Evolutionary conservation across 805 yeast species (phyloP).

Genomic region (Metschnikowia similis): DNA sequence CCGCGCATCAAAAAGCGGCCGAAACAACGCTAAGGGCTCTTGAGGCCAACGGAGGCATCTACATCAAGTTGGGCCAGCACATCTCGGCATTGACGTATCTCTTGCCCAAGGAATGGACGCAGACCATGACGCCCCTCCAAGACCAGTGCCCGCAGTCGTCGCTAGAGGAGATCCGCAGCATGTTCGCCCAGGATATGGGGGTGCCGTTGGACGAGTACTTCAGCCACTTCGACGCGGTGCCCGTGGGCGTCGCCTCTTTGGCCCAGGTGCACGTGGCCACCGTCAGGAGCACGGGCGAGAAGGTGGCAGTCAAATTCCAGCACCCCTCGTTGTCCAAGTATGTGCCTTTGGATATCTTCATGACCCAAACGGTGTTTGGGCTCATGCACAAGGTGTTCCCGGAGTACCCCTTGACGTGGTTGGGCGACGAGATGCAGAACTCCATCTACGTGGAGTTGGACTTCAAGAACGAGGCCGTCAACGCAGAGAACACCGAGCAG

Average conservation of each 20-base stretch:
- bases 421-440: slow-evolving; percentile 86
- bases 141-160: slow-evolving; percentile 85
- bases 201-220: slow-evolving; percentile 57
- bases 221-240: slow-evolving; percentile 58
- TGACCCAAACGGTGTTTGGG: slow-evolving; percentile 73
- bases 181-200: slow-evolving; percentile 71
- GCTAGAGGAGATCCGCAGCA: slow-evolving; percentile 56
- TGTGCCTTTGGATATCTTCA: slow-evolving; percentile 82
- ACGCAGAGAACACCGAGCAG: slow-evolving; percentile 65
- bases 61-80: slow-evolving; percentile 93
- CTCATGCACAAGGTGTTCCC: slow-evolving; percentile 80
- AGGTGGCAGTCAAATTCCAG: slow-evolving; percentile 92
- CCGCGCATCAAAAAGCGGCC: slow-evolving; percentile 77
- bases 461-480: slow-evolving; percentile 80
- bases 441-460: slow-evolving; percentile 90
- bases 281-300: slow-evolving; percentile 52
- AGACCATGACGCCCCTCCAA: slow-evolving; percentile 88
- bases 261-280: slow-evolving; percentile 92
- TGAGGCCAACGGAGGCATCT: slow-evolving; percentile 85
- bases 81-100: slow-evolving; percentile 87
- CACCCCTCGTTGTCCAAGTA: slow-evolving; percentile 84
- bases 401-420: slow-evolving; percentile 89
- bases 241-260: slow-evolving; percentile 92
- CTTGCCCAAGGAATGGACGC: slow-evolving; percentile 92
- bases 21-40: slow-evolving; percentile 71